phyloP scores from a whole-genome alignment of 768 basidiomycete genomes.

The Panaeolus cyanescens region DNA sequence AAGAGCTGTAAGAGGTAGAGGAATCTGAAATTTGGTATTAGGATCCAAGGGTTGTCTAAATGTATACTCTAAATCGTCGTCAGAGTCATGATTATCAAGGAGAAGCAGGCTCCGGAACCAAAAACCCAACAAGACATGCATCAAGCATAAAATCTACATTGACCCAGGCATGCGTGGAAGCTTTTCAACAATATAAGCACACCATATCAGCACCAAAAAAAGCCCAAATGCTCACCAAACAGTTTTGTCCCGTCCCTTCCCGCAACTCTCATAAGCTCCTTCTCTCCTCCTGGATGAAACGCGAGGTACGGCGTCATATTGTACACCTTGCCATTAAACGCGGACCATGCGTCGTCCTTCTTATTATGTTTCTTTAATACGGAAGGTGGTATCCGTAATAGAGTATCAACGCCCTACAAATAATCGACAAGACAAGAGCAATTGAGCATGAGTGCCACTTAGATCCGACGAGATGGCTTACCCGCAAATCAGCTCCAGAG shows the following conservation, averaged over 20 bases:
- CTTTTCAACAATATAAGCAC: slow-evolving; percentile 39
- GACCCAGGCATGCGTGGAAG: slow-evolving; percentile 93
- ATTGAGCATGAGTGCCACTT: neutral
- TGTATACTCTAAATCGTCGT: neutral
- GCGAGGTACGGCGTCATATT: slow-evolving; percentile 91
- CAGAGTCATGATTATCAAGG: neutral
- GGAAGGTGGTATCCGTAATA: slow-evolving; percentile 74
- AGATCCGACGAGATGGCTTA: slow-evolving; percentile 33
- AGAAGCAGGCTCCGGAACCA: slow-evolving; percentile 68
- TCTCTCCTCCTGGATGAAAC: slow-evolving; percentile 94
- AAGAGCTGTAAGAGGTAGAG: too few relatives aligned
- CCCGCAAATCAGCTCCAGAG: slow-evolving; percentile 78
- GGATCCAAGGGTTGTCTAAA: neutral
- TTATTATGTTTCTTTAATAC: slow-evolving; percentile 81
- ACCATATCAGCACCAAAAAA: neutral
- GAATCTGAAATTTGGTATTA: neutral
- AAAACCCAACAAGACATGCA: slow-evolving; percentile 87
- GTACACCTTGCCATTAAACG: slow-evolving; percentile 92
- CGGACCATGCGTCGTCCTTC: slow-evolving; percentile 89
- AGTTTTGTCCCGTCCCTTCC: slow-evolving; percentile 94
- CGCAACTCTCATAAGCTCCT: slow-evolving; percentile 92
- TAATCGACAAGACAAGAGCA: neutral
- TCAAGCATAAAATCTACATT: slow-evolving; percentile 97
- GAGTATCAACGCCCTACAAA: slow-evolving; percentile 66
- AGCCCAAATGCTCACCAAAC: slow-evolving; percentile 64